A percentile compares a stretch with the other conserved stretches of the same genome.
These are phyloP conservation scores for Scolecobasidium constrictum DNA, from an alignment of 2,329 filamentous ascomycete species.

Conservation along the genomic window DNA sequence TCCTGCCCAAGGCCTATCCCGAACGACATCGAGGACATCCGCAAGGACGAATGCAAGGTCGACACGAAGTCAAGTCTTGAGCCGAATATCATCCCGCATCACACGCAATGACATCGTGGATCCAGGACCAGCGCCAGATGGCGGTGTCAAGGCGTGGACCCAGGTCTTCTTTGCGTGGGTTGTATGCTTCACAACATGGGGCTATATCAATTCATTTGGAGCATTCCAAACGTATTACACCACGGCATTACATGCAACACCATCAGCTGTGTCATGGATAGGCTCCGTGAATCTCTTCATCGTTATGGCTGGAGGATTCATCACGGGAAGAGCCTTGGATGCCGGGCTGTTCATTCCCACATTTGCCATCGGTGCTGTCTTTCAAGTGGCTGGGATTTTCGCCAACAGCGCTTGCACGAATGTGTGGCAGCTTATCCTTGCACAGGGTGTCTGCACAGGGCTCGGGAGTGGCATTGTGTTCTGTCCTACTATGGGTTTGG, in stretches of 20 bases:
- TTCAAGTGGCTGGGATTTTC: slow-evolving; percentile 31
- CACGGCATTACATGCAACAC: slow-evolving; percentile 18
- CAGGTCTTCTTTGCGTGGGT: slow-evolving; percentile 23
- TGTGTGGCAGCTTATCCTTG: slow-evolving; percentile 37
- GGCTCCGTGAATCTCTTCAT: slow-evolving; percentile 38
- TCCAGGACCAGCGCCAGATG: slow-evolving; percentile 31
- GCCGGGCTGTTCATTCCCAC: slow-evolving; percentile 28
- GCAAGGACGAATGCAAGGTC: slow-evolving; percentile 5
- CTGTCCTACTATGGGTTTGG: slow-evolving; percentile 23
- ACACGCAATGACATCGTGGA: slow-evolving; percentile 21
- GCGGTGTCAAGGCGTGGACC: slow-evolving; percentile 24
- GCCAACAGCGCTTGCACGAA: slow-evolving; percentile 21
- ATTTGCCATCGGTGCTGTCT: slow-evolving; percentile 23
- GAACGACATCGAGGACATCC: background rate
- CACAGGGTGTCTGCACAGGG: slow-evolving; percentile 36
- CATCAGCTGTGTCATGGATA: slow-evolving; percentile 41
- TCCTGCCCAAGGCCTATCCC: background rate
- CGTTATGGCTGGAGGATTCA: slow-evolving; percentile 31
- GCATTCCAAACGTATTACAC: slow-evolving; percentile 37
- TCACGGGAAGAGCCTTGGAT: slow-evolving; percentile 32
- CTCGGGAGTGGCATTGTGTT: slow-evolving; percentile 32
- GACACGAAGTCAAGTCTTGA: background rate
- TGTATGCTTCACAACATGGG: slow-evolving; percentile 16
- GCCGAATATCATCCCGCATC: slow-evolving; percentile 23
- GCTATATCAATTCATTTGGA: slow-evolving; percentile 23